Evolutionary conservation across 192 early-diverging fungal genomes (phyloP).

Genomic region (Backusella luteola): DNA sequence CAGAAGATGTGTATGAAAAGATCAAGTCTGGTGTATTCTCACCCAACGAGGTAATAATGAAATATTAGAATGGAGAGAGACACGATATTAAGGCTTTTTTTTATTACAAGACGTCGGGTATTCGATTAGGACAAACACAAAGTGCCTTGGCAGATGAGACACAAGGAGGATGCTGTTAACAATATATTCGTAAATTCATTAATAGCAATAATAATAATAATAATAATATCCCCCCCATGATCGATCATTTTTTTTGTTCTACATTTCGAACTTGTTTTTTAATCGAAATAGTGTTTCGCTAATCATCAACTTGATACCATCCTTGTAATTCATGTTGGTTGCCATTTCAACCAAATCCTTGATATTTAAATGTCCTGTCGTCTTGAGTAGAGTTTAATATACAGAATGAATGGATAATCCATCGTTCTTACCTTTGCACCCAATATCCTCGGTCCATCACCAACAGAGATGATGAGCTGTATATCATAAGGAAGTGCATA

Average conservation of each 20-base stretch:
- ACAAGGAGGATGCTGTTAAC: conserved; percentile 11
- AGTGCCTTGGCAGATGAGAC: conserved; percentile 23
- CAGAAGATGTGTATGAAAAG: conserved; percentile 79
- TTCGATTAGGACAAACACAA: conserved; percentile 64
- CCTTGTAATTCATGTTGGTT: neutral
- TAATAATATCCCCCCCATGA: neutral
- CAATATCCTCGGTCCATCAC: neutral
- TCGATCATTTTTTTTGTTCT: neutral
- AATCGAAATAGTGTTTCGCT: neutral
- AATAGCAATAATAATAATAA: neutral
- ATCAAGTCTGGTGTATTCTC: conserved; percentile 75
- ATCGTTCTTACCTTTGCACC: neutral
- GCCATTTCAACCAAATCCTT: neutral
- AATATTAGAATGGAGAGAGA: neutral
- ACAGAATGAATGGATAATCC: too few species aligned
- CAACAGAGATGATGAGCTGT: neutral
- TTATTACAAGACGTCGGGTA: conserved; percentile 43
- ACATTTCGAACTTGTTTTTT: neutral
- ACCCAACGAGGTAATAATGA: conserved; percentile 54
- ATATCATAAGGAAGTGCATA: neutral
- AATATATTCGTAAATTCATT: neutral
- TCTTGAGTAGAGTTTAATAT: too few species aligned
- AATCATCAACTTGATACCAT: neutral
- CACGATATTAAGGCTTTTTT: conserved; percentile 7
- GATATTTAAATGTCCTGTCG: neutral